Evolutionary conservation across 2,329 filamentous ascomycete genomes (phyloP).

Genomic region (Alternaria infectoria): DNA sequence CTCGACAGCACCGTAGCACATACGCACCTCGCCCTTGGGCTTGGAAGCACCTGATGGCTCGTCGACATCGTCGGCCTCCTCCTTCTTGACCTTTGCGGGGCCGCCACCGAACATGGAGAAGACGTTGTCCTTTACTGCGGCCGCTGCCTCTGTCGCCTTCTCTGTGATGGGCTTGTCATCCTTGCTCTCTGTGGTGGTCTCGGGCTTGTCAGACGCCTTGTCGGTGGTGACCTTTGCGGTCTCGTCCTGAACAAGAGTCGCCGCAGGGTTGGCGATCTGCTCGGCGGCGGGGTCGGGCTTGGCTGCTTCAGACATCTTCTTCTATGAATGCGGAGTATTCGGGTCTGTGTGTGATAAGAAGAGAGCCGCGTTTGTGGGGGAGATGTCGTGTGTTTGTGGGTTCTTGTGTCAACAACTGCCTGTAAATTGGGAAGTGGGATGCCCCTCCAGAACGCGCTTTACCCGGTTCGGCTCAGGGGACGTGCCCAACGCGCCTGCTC

Average conservation of each 20-base stretch:
- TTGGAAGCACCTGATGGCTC: constrained; percentile 86
- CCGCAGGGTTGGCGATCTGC: constrained; percentile 47
- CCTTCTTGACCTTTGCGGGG: constrained; percentile 92
- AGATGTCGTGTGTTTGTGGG: constrained; percentile 5
- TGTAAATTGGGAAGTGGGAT: constrained; percentile 18
- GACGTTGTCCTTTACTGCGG: constrained; percentile 64
- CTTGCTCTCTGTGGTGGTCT: constrained; percentile 35
- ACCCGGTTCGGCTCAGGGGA: constrained; percentile 12
- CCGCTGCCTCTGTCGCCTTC: constrained; percentile 46
- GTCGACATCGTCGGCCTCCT: constrained; percentile 71
- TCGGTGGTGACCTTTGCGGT: constrained; percentile 53
- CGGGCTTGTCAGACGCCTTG: constrained; percentile 37
- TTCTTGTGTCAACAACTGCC: constrained; percentile 11
- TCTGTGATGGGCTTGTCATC: constrained; percentile 60
- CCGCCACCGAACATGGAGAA: constrained; percentile 99
- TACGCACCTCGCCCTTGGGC: constrained; percentile 52
- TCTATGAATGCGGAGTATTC: constrained; percentile 3
- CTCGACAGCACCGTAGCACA: neutral
- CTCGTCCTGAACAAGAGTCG: constrained; percentile 52
- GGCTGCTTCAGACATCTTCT: constrained; percentile 47
- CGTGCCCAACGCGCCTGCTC: constrained; percentile 12
- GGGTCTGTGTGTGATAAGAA: constrained; percentile 5
- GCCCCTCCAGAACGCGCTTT: constrained; percentile 12
- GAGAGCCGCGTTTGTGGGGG: constrained; percentile 16
- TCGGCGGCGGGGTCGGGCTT: constrained; percentile 52